Percentiles rank a stretch among this genome's conserved stretches.
These are phyloP conservation scores for Ambrosiella xylebori DNA, from an alignment of 2,329 filamentous ascomycete genomes.

Conservation along the genomic window DNA sequence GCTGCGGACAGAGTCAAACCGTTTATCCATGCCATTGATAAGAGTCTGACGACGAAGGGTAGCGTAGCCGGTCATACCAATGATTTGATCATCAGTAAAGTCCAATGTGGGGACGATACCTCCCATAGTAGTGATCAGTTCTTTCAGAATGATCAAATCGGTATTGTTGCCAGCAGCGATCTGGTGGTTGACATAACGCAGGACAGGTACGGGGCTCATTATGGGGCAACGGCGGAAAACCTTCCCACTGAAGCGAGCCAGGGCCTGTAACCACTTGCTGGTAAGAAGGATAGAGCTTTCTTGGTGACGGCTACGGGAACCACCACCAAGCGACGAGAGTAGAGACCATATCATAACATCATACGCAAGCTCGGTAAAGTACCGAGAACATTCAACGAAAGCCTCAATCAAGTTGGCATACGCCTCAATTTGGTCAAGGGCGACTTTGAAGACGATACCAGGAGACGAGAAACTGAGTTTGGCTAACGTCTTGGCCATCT, in stretches of 20 bases:
- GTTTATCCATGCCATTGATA: slow-evolving; percentile 62
- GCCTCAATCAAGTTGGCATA: slow-evolving; percentile 92
- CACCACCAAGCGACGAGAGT: slow-evolving; percentile 51
- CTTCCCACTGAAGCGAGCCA: slow-evolving; percentile 80
- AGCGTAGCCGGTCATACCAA: slow-evolving; percentile 76
- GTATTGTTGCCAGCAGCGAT: slow-evolving; percentile 69
- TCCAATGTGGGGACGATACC: slow-evolving; percentile 76
- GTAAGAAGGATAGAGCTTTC: slow-evolving; percentile 52
- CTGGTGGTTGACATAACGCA: slow-evolving; percentile 80
- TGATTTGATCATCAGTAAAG: slow-evolving; percentile 74
- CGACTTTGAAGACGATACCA: slow-evolving; percentile 77
- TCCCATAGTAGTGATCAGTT: slow-evolving; percentile 82
- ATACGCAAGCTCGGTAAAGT: slow-evolving; percentile 83
- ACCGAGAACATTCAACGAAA: slow-evolving; percentile 84
- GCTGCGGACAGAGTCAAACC: slow-evolving; percentile 56
- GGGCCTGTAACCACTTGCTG: slow-evolving; percentile 77
- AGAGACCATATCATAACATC: slow-evolving; percentile 89
- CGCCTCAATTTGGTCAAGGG: slow-evolving; percentile 76
- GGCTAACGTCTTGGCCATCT: slow-evolving; percentile 74
- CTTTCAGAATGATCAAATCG: slow-evolving; percentile 78
- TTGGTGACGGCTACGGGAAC: slow-evolving; percentile 45
- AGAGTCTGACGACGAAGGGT: slow-evolving; percentile 65
- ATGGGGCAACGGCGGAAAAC: slow-evolving; percentile 74
- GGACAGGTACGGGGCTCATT: slow-evolving; percentile 67
- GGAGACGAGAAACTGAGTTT: slow-evolving; percentile 88